Conservation (phyloP, 176 grass and related monocot genomes). For the Pharus latifolius region DNA sequence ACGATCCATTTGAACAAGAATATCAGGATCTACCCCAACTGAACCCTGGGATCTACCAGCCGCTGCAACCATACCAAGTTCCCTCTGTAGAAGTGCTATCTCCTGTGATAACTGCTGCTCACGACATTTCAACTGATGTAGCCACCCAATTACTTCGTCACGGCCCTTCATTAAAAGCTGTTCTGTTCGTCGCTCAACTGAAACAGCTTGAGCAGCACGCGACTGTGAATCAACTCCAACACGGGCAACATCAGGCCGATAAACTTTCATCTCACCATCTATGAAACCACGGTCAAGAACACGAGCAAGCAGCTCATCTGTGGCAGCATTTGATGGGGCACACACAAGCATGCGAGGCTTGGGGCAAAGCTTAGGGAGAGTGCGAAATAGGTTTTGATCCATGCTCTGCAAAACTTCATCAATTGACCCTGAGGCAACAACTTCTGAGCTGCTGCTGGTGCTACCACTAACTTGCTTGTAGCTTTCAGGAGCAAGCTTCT, state of each 20-base stretch:
- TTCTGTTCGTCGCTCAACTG: slow-evolving; percentile 94
- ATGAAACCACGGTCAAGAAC: slow-evolving; percentile 98
- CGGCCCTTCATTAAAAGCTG: slow-evolving; percentile 85
- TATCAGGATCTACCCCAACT: slow-evolving; percentile 94
- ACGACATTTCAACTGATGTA: slow-evolving; percentile 81
- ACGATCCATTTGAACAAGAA: slow-evolving; percentile 75
- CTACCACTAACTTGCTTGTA: slow-evolving; percentile 76
- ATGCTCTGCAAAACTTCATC: slow-evolving; percentile 97
- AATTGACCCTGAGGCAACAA: slow-evolving; percentile 67
- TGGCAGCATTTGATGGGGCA: slow-evolving; percentile 95
- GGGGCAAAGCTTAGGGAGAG: slow-evolving; percentile 93
- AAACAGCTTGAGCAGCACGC: slow-evolving; percentile 96
- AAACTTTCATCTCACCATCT: slow-evolving; percentile 99
- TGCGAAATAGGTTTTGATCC: slow-evolving; percentile 93
- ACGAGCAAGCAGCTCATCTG: slow-evolving; percentile 88
- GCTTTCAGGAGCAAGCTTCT: slow-evolving; percentile 98
- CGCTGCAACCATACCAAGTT: slow-evolving; percentile 65
- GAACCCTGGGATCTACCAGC: slow-evolving; percentile 88
- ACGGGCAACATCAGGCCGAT: slow-evolving; percentile 97
- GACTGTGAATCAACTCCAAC: slow-evolving; percentile 98
- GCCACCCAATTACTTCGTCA: slow-evolving; percentile 81
- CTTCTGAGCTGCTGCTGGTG: slow-evolving; percentile 36
- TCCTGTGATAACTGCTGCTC: slow-evolving; percentile 75
- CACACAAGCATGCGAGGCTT: slow-evolving; percentile 98
- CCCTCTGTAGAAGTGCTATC: slow-evolving; percentile 62